These are phyloP conservation scores for Nakazawaea laoshanensis DNA, from an alignment of 805 yeast species.

Conservation along the genomic window DNA sequence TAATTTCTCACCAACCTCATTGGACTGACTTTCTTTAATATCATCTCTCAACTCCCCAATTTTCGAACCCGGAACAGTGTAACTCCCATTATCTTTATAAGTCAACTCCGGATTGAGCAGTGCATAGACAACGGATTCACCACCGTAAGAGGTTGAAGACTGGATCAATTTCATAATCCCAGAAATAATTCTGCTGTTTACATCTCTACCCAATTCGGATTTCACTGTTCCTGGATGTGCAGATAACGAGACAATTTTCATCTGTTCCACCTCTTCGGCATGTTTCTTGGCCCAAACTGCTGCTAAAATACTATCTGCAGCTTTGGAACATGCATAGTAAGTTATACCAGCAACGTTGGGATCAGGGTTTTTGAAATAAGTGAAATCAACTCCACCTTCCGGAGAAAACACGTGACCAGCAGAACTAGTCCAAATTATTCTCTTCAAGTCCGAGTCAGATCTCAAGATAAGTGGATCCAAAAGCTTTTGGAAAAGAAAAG, in stretches of 20 bases:
- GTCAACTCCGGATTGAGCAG: conserved; percentile 26
- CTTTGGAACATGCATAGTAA: conserved; percentile 40
- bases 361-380: too few relatives aligned
- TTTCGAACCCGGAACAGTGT: conserved; percentile 27
- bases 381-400: conserved; percentile 12
- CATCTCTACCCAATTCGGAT: neutral
- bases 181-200: too few relatives aligned
- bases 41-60: conserved; percentile 17
- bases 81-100: conserved; percentile 18
- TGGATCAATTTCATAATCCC: conserved; percentile 7
- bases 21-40: conserved; percentile 1
- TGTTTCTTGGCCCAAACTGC: conserved; percentile 25
- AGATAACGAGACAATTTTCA: conserved; percentile 22
- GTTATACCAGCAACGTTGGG: conserved; percentile 6
- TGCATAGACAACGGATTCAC: conserved; percentile 28
- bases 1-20: conserved; percentile 1
- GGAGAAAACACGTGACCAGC: conserved; percentile 21
- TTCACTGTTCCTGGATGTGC: conserved; percentile 27
- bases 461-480: conserved; percentile 28
- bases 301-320: conserved; percentile 27
- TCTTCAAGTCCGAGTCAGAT: conserved; percentile 13
- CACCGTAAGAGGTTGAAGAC: conserved; percentile 23
- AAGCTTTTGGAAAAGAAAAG: conserved; percentile 32
- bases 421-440: conserved; percentile 40
- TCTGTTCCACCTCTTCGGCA: conserved; percentile 17